Percentiles rank a stretch among this genome's conserved stretches.
Evolutionary conservation across 805 yeast genomes (phyloP).

Genomic region (Starmerella etchellsii): DNA sequence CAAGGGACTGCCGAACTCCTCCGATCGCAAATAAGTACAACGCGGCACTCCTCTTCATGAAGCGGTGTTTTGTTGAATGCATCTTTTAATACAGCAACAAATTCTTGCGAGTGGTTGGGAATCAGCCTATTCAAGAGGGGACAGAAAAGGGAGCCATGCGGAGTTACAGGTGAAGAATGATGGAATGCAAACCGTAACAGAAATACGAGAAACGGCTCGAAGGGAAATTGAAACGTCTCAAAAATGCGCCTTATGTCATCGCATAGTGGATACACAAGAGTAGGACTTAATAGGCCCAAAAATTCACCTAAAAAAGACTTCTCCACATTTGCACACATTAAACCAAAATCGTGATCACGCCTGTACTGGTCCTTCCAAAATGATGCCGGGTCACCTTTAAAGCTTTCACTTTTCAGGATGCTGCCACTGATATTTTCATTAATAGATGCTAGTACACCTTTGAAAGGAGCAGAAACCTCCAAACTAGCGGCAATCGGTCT

Average conservation of each 20-base stretch:
- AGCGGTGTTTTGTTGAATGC: too few species aligned
- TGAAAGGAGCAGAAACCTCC: background rate
- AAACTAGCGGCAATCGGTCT: background rate
- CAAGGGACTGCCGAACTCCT: constrained; percentile 68
- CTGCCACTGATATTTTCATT: background rate
- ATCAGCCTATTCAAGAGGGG: too few species aligned
- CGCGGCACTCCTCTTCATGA: constrained; percentile 29
- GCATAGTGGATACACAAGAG: too few species aligned
- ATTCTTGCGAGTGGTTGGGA: too few species aligned
- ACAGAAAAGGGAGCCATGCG: too few species aligned
- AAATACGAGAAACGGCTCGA: too few species aligned
- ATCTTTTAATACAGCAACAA: too few species aligned
- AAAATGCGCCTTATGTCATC: too few species aligned
- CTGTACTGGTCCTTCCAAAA: background rate
- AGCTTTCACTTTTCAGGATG: background rate
- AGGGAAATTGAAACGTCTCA: too few species aligned
- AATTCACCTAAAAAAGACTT: background rate
- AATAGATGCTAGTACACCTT: background rate
- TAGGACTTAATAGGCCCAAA: background rate
- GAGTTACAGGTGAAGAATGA: too few species aligned
- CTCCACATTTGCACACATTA: background rate
- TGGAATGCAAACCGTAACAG: too few species aligned
- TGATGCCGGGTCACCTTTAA: background rate
- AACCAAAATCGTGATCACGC: background rate
- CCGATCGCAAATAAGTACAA: constrained; percentile 57